These are phyloP conservation scores for Populus simonii DNA, from an alignment of 345 rosid genomes.

Conservation along the genomic window DNA sequence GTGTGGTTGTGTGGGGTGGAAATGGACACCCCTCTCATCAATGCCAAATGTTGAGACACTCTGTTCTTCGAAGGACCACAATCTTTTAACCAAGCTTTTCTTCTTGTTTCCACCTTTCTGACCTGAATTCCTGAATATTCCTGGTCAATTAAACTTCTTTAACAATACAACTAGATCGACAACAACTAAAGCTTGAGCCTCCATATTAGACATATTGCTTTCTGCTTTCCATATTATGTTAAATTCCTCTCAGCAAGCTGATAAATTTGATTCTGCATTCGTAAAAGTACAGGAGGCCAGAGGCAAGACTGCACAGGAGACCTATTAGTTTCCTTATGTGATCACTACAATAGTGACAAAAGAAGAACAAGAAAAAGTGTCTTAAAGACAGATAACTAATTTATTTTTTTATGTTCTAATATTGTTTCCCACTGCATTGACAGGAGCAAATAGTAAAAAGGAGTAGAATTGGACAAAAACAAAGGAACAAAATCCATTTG, in stretches of 20 bases:
- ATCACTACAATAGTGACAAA: constrained; percentile 6
- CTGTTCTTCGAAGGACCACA: constrained; percentile 27
- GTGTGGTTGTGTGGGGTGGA: constrained; percentile 12
- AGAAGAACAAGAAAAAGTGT: neutral
- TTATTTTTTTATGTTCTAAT: constrained; percentile 20
- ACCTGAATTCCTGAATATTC: neutral
- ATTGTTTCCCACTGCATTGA: constrained; percentile 52
- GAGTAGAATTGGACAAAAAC: constrained; percentile 20
- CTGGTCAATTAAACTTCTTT: neutral
- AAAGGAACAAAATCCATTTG: constrained; percentile 30
- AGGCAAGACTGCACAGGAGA: neutral
- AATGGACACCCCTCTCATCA: constrained; percentile 1
- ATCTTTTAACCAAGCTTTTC: neutral
- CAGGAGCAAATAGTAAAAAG: constrained; percentile 34
- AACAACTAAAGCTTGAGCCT: neutral
- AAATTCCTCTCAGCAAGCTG: neutral
- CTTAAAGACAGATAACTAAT: constrained; percentile 12
- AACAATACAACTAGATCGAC: neutral
- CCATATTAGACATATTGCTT: neutral
- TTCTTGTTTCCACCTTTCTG: neutral
- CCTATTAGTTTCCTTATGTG: neutral
- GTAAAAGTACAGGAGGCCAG: neutral
- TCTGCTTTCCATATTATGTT: neutral
- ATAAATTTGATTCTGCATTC: neutral
- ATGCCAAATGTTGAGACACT: constrained; percentile 16